Evolutionary conservation across 805 yeast species (phyloP).

Genomic region (Yueomyces sinensis): DNA sequence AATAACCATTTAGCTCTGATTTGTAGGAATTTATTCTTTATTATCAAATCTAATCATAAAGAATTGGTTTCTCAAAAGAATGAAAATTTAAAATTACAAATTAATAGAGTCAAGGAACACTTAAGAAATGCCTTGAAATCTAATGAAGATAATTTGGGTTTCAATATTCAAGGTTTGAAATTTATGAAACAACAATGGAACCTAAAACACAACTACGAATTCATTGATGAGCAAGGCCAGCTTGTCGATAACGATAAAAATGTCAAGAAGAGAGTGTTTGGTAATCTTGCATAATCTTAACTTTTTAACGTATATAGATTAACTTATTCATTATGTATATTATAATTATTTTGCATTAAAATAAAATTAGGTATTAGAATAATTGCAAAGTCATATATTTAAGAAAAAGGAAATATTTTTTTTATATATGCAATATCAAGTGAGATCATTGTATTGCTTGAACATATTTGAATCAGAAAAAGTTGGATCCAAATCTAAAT

Average conservation of each 20-base stretch:
- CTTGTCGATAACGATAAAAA: slow-evolving; percentile 37
- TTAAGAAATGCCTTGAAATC: slow-evolving; percentile 42
- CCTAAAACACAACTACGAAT: slow-evolving; percentile 57
- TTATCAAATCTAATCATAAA: slow-evolving; percentile 58
- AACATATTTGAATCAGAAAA: no score
- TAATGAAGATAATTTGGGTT: slow-evolving; percentile 55
- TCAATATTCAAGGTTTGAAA: slow-evolving; percentile 71
- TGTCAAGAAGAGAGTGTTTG: slow-evolving; percentile 62
- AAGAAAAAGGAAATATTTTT: neutral
- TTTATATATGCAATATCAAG: slow-evolving; percentile 1
- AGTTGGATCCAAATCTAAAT: no score
- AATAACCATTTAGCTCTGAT: slow-evolving; percentile 46
- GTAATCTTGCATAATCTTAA: slow-evolving; percentile 31
- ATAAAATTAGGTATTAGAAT: no score
- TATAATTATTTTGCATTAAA: no score
- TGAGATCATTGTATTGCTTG: neutral
- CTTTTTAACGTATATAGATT: no score
- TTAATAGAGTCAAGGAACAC: slow-evolving; percentile 48
- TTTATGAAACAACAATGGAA: slow-evolving; percentile 71
- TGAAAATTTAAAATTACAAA: slow-evolving; percentile 45
- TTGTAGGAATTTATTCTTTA: slow-evolving; percentile 64
- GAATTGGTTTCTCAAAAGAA: slow-evolving; percentile 67
- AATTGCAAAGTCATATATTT: neutral
- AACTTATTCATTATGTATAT: neutral
- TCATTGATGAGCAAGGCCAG: slow-evolving; percentile 54